A percentile compares a stretch with the other conserved stretches of the same genome.
These are phyloP conservation scores for Aschersonia sp. DNA, from an alignment of 2,329 filamentous ascomycete species.

Conservation along the genomic window DNA sequence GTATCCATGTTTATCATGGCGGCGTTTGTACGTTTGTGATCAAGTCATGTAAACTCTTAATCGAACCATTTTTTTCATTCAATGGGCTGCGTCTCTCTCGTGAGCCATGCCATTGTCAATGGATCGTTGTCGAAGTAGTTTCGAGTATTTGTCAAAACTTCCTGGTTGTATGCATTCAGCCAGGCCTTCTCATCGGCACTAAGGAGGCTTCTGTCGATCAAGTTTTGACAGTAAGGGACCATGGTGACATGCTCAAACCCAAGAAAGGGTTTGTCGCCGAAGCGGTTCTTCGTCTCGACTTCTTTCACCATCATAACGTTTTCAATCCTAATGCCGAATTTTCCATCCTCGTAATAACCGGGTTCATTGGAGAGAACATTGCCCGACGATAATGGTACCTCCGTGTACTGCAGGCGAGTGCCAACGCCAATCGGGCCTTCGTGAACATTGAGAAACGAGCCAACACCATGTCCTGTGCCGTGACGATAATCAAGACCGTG, in stretches of 20 bases:
- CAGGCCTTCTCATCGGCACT: constrained; percentile 65
- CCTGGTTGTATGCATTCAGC: constrained; percentile 73
- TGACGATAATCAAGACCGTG: constrained; percentile 88
- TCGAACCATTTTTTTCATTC: background rate
- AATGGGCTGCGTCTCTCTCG: constrained; percentile 61
- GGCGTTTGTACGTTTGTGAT: constrained; percentile 24
- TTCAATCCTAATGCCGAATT: constrained; percentile 91
- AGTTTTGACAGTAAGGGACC: constrained; percentile 83
- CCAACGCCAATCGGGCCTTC: constrained; percentile 96
- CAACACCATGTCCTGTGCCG: constrained; percentile 90
- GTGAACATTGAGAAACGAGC: constrained; percentile 91
- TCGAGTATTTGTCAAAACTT: constrained; percentile 72
- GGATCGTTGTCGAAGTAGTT: constrained; percentile 60
- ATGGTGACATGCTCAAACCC: constrained; percentile 97
- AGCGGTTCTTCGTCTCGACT: constrained; percentile 72
- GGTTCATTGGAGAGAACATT: constrained; percentile 96
- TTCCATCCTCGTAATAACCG: constrained; percentile 92
- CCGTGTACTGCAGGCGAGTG: constrained; percentile 78
- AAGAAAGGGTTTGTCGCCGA: constrained; percentile 87
- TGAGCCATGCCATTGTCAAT: constrained; percentile 64
- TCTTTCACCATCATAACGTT: constrained; percentile 89
- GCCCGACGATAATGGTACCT: constrained; percentile 77
- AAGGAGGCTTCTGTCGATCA: constrained; percentile 65
- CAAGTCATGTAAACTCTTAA: too few relatives aligned
- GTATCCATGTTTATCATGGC: constrained; percentile 60